Percentiles rank a stretch among this genome's conserved stretches.
phyloP scores from a whole-genome alignment of 1,284 basidiomycete species.

The Irpex rosettiformis region DNA sequence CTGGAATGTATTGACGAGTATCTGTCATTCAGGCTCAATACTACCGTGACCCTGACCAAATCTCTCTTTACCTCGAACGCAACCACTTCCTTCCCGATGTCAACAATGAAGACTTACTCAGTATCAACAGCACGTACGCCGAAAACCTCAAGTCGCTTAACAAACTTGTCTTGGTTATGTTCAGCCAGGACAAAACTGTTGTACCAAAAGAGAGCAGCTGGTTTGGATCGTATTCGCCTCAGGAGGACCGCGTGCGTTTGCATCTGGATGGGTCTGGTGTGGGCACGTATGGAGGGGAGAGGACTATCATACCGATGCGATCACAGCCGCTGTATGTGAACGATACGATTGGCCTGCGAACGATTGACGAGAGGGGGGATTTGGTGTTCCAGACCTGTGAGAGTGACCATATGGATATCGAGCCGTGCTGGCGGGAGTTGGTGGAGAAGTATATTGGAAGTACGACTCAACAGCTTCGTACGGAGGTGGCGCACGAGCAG shows the following conservation, averaged over 20 bases:
- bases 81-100: slow-evolving; percentile 74
- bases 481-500: neutral
- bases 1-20: no score
- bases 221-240: slow-evolving; percentile 68
- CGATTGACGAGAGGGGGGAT: slow-evolving; percentile 67
- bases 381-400: slow-evolving; percentile 70
- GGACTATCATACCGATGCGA: slow-evolving; percentile 67
- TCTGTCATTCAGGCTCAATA: slow-evolving; percentile 74
- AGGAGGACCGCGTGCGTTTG: slow-evolving; percentile 37
- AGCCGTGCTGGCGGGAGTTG: slow-evolving; percentile 55
- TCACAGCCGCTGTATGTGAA: slow-evolving; percentile 76
- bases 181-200: slow-evolving; percentile 71
- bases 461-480: neutral
- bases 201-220: slow-evolving; percentile 82
- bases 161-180: slow-evolving; percentile 64
- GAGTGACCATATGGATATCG: slow-evolving; percentile 83
- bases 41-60: slow-evolving; percentile 81
- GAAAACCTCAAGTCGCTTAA: slow-evolving; percentile 55
- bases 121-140: slow-evolving; percentile 59
- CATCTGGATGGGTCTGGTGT: slow-evolving; percentile 32
- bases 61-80: slow-evolving; percentile 65
- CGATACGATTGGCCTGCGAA: slow-evolving; percentile 86
- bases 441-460: slow-evolving; percentile 46
- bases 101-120: slow-evolving; percentile 64
- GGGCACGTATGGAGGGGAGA: no score